Base-by-base conservation (phyloP, 345 rosid genomes). In the Clarkia xantiana region DNA sequence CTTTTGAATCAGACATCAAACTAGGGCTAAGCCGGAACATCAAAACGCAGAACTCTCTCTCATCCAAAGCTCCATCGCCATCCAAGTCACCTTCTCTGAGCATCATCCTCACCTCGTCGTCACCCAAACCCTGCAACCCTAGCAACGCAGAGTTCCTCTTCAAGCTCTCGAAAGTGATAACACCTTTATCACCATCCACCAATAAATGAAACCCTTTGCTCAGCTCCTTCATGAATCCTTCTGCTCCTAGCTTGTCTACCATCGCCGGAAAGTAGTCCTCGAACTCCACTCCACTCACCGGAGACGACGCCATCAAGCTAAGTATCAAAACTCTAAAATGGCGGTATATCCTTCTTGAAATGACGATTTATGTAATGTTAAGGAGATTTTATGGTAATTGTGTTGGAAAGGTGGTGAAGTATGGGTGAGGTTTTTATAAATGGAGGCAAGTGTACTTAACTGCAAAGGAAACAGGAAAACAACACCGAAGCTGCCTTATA, bases 11-110 rank as follows among this genome's bases (percentile, higher is more conserved):
- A 7, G 66, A 56, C 80, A 75, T 75, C 64, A 75, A 63, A 14
- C 51, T 64, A 42, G 80, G 80, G 58, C 80, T 75, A 44, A 71
- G 45, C 61, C 77, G 66, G 62, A 75, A 66, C 80, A 75, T 75
- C 68, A 75, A 42, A 4, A 75, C 75, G 45, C 77, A 75, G 16
- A 75, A 75, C 70, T 75, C 80, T 68, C 61, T 71, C 52, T 71
- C 62, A 36, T 53, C 66, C 15, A 75, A 68, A 11, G 58, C 75
- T 2, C 77, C 80, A 34, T 75, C 80, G 3, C 72, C 66, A 17
- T 75, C 80, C 8, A 66, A 52, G 49, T 75, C 80, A 0, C 80
- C 80, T 56, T 75, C 77, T 62, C 18, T 54, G 23, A 75, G 42
- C 77, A 75, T 75, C 57, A 66, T 55, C 23, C 23, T 62, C n/a